phyloP scores from a whole-genome alignment of 768 basidiomycete species.

The Clitopilus passeckerianus region DNA sequence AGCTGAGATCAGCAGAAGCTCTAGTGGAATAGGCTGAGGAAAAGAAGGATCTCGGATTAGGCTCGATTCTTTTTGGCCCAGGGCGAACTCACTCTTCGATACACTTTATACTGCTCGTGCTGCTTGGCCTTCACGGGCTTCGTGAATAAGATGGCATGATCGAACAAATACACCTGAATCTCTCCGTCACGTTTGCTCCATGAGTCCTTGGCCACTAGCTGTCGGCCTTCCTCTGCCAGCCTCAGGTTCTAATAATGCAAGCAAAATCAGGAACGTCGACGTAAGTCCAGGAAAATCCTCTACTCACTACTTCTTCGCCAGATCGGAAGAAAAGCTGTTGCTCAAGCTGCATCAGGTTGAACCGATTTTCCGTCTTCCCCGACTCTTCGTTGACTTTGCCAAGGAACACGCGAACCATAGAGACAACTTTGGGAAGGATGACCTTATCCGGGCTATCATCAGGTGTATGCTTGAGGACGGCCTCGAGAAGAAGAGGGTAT shows the following conservation, averaged over 20 bases:
- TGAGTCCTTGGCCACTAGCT: constrained; percentile 87
- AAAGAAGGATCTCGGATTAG: background rate
- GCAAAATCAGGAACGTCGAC: background rate
- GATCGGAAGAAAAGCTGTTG: constrained; percentile 87
- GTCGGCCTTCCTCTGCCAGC: constrained; percentile 80
- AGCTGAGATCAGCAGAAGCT: constrained; percentile 79
- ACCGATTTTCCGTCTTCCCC: constrained; percentile 93
- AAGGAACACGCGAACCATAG: constrained; percentile 77
- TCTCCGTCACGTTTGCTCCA: constrained; percentile 92
- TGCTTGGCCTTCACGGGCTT: constrained; percentile 82
- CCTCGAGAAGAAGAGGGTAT: constrained; percentile 90
- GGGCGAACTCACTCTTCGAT: constrained; percentile 68
- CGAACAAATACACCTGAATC: constrained; percentile 90
- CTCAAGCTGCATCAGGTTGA: constrained; percentile 91
- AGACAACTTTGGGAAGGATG: constrained; percentile 69
- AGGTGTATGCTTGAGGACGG: constrained; percentile 87
- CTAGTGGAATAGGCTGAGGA: constrained; percentile 88
- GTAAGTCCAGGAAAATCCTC: constrained; percentile 21
- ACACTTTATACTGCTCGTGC: constrained; percentile 89
- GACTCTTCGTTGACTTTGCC: constrained; percentile 88
- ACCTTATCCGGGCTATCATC: constrained; percentile 87
- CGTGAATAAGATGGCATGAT: constrained; percentile 93
- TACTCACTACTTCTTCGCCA: constrained; percentile 76
- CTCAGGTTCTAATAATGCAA: constrained; percentile 62
- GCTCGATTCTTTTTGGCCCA: no score